Percentiles rank a stretch among this genome's conserved stretches.
phyloP scores from a whole-genome alignment of 2,329 filamentous ascomycete genomes.

The Alternaria alternata region DNA sequence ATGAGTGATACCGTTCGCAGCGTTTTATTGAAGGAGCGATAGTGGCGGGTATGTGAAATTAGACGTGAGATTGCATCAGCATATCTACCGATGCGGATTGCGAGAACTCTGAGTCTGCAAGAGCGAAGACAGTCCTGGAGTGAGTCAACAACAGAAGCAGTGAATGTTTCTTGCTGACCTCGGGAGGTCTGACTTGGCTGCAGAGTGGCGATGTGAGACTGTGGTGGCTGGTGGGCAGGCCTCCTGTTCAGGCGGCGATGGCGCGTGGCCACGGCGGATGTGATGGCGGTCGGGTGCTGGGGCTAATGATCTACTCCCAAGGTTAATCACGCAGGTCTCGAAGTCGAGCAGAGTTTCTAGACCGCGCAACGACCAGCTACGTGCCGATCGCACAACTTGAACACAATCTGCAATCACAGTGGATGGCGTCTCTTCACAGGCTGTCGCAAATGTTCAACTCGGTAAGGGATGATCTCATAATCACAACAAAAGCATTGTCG shows the following conservation, averaged over 20 bases:
- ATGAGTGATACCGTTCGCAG: neutral
- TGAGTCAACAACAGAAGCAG: too few relatives aligned
- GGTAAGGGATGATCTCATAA: neutral
- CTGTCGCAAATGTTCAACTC: neutral
- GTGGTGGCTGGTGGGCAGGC: slow-evolving; percentile 2
- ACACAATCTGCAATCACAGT: neutral
- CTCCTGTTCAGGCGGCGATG: slow-evolving; percentile 1
- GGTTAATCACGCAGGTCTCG: slow-evolving; percentile 1
- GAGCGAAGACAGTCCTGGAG: neutral
- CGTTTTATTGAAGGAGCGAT: slow-evolving; percentile 8
- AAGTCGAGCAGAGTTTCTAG: slow-evolving; percentile 3
- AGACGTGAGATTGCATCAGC: slow-evolving; percentile 8
- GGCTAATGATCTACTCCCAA: neutral
- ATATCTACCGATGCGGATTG: neutral
- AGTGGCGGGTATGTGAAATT: slow-evolving; percentile 10
- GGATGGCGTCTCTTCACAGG: neutral
- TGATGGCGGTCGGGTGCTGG: neutral
- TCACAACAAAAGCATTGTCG: neutral
- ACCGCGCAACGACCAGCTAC: slow-evolving; percentile 1
- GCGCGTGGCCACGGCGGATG: slow-evolving; percentile 6
- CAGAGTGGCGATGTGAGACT: neutral
- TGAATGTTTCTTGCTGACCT: neutral
- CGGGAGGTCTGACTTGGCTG: neutral
- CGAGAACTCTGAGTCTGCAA: neutral
- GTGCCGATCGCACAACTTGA: slow-evolving; percentile 1